Evolutionary conservation across 371 early-diverging fungal species (phyloP), one percentile per base, ranked within the genome.

Genomic region (Rhizopus microsporus): DNA sequence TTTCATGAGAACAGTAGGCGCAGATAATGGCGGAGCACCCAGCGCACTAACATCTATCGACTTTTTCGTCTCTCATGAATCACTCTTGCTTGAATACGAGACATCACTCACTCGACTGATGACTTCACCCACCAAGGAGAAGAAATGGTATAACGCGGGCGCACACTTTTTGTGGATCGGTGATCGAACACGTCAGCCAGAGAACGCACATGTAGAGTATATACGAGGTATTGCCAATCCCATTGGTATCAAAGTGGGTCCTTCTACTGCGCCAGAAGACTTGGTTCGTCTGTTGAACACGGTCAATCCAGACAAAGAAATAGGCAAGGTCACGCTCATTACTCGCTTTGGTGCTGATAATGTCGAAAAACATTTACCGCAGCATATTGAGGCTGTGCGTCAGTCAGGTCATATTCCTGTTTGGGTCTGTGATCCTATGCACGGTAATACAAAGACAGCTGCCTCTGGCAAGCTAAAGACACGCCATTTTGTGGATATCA

Each of bases 391-490:
- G 56, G 96, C 97, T 6, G 96, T 98, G 9, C 85, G 91, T 58
- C 71, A 71, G 2, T 87, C 94, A 0, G 85, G 84, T 2, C 96
- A 96, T 71, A 78, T 83, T 56, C 95, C 95, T 8, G 96, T 96
- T 16, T 97, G 96, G 98, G 89, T 88, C 33, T 93, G 93, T 73
- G 98, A 98, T 71, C 98, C 98, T 7, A 95, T 95, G 95, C 98
- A 98, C 69, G 98, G 98, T 63, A 97, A 97, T 78, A 96, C 97
- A 17, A 91, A 92, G 67, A 83, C 83, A 13, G 83, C 90, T 0
- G 75, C 81, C 0, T 76, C 87, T 12, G 94, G 95, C 5, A 57
- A 61, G 13, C 78, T 93, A 65, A 97, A 97, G 77, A 97, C 98
- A 0, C 84, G 98, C 44, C 85, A 90, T 35, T 92, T 94, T 65